Percentiles rank a stretch among this genome's conserved stretches.
These are phyloP conservation scores for Xylariales sp. DNA, from an alignment of 2,329 filamentous ascomycete genomes.

Conservation along the genomic window DNA sequence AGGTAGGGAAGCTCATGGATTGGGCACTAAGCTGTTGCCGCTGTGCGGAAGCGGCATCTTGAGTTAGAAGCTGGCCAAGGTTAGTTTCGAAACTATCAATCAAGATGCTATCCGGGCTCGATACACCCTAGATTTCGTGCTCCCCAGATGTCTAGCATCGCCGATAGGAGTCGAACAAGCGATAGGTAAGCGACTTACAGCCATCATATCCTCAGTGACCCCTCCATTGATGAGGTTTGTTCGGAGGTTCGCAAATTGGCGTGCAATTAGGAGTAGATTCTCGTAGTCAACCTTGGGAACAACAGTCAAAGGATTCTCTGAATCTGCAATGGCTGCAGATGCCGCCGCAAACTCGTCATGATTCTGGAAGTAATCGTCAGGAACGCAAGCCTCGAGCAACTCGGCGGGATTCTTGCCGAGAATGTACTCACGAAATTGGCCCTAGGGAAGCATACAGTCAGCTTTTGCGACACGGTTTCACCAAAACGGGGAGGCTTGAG, in stretches of 20 bases:
- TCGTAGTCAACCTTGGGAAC: conserved; percentile 56
- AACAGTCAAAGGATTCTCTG: conserved; percentile 43
- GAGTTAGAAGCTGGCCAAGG: conserved; percentile 4
- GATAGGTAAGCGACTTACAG: conserved; percentile 28
- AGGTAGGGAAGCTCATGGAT: conserved; percentile 6
- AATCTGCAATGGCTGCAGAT: conserved; percentile 25
- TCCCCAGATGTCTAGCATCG: background rate
- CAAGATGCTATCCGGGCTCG: too few relatives aligned
- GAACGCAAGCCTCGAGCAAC: conserved; percentile 5
- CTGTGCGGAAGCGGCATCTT: conserved; percentile 10
- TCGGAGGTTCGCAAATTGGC: conserved; percentile 48
- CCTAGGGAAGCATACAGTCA: conserved; percentile 18
- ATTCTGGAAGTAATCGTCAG: conserved; percentile 14
- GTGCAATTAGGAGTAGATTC: conserved; percentile 44
- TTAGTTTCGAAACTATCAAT: too few relatives aligned
- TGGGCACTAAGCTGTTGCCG: conserved; percentile 9
- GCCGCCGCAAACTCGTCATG: conserved; percentile 12
- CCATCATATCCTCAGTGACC: conserved; percentile 40
- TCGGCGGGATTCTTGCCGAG: background rate
- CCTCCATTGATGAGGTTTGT: conserved; percentile 47
- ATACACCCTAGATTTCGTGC: too few relatives aligned
- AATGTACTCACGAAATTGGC: conserved; percentile 23
- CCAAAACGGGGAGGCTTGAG: background rate
- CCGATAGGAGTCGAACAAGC: background rate
- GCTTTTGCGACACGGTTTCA: conserved; percentile 8